Conservation (phyloP, 148 eudicot species). For the Chenopodium album region DNA sequence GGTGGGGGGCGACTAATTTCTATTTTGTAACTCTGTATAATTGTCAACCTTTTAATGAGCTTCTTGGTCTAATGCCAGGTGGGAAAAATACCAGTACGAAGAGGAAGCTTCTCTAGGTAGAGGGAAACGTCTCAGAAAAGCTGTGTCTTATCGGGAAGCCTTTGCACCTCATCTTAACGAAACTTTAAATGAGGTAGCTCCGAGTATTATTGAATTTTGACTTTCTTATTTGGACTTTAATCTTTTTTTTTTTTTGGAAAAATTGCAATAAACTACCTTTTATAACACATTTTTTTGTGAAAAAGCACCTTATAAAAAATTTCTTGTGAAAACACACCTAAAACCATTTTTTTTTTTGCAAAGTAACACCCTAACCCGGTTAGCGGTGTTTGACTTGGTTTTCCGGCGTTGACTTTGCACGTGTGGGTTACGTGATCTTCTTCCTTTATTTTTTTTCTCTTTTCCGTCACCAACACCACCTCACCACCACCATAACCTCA, state of each 20-base stretch:
- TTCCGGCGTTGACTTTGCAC: no score
- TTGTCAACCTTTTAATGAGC: not conserved
- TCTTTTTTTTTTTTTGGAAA: not conserved
- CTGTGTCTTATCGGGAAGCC: slow-evolving; percentile 91
- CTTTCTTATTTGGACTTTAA: not conserved
- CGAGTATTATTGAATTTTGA: not conserved
- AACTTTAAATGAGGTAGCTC: slow-evolving; percentile 60
- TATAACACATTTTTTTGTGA: no score
- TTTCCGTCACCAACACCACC: no score
- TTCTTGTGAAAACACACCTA: no score
- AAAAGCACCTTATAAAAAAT: no score
- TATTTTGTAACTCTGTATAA: not conserved
- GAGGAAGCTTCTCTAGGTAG: slow-evolving; percentile 98
- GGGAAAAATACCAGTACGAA: slow-evolving; percentile 89
- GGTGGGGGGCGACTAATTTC: not conserved
- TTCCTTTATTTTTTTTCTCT: no score
- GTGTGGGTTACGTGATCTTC: no score
- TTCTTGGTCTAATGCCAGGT: slow-evolving; percentile 43
- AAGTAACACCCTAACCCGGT: no score
- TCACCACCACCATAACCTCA: no score
- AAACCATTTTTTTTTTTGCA: no score
- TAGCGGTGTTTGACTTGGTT: no score
- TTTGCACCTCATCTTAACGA: slow-evolving; percentile 66
- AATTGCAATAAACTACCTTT: no score
- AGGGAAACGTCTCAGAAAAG: slow-evolving; percentile 94